Evolutionary conservation across 2,329 filamentous ascomycete species (phyloP).

Genomic region (Zopfia rhizophila): DNA sequence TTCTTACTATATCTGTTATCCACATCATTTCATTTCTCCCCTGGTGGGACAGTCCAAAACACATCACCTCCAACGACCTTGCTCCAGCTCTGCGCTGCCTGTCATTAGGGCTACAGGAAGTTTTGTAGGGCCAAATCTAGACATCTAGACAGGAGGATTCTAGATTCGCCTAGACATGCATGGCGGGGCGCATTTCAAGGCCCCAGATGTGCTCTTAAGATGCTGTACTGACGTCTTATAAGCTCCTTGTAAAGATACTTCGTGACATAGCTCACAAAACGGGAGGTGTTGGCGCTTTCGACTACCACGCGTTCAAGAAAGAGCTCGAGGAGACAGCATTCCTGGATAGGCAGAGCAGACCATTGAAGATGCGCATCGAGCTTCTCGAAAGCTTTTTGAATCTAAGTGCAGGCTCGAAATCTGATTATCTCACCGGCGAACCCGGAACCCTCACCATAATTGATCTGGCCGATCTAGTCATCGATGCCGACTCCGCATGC

Average conservation of each 20-base stretch:
- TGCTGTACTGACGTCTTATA: too few species aligned
- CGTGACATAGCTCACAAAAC: conserved; percentile 22
- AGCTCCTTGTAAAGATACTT: conserved; percentile 23
- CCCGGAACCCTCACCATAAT: conserved; percentile 69
- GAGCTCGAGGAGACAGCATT: conserved; percentile 11
- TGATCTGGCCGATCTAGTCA: conserved; percentile 77
- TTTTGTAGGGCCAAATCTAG: too few species aligned
- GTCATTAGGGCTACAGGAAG: too few species aligned
- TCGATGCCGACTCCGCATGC: conserved; percentile 74
- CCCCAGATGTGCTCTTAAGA: too few species aligned
- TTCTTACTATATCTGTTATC: too few species aligned
- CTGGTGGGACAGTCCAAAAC: too few species aligned
- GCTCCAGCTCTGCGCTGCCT: too few species aligned
- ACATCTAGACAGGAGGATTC: too few species aligned
- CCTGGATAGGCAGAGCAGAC: conserved; percentile 12
- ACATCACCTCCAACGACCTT: too few species aligned
- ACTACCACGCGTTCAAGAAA: conserved; percentile 17
- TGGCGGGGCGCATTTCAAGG: too few species aligned
- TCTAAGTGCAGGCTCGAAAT: not conserved
- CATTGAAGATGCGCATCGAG: conserved; percentile 23
- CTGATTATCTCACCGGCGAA: conserved; percentile 27
- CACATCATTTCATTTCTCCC: too few species aligned
- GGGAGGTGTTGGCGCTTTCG: conserved; percentile 14
- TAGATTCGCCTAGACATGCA: too few species aligned
- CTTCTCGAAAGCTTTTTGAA: conserved; percentile 25